These are phyloP conservation scores for Arthroderma sp. DNA, from an alignment of 2,329 filamentous ascomycete genomes.

Conservation along the genomic window DNA sequence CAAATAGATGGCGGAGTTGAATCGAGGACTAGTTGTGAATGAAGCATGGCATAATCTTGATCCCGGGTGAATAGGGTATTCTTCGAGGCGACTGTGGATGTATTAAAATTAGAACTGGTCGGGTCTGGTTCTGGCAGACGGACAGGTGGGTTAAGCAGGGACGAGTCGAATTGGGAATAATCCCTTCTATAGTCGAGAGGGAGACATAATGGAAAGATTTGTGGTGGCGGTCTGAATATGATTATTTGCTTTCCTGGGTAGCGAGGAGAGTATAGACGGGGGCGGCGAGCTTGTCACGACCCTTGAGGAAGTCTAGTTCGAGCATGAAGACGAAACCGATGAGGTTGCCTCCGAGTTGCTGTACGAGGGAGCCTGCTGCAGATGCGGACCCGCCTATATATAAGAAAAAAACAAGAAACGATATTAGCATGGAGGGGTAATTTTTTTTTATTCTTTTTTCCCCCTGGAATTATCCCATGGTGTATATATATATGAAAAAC, in stretches of 20 bases:
- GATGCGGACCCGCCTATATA: conserved; percentile 71
- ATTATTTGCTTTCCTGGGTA: conserved; percentile 18
- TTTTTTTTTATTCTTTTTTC: neutral
- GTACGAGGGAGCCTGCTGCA: conserved; percentile 75
- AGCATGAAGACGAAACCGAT: conserved; percentile 90
- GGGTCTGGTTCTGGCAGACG: neutral
- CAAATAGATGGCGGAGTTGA: neutral
- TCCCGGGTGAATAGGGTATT: neutral
- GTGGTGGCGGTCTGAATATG: neutral
- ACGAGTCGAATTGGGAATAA: neutral
- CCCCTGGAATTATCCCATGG: too few species aligned
- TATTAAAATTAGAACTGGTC: neutral
- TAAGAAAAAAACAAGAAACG: too few species aligned
- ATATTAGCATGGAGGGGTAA: conserved; percentile 6
- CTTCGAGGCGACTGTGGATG: neutral
- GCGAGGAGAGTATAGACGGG: conserved; percentile 74
- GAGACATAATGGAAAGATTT: neutral
- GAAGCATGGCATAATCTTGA: neutral
- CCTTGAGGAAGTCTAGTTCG: conserved; percentile 86
- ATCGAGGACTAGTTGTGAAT: neutral
- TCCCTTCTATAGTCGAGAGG: neutral
- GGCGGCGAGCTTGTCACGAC: conserved; percentile 74
- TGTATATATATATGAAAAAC: too few species aligned
- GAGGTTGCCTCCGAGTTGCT: conserved; percentile 72
- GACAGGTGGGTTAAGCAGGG: neutral